phyloP scores from a whole-genome alignment of 306 rosid species.

The Rosa persica region DNA sequence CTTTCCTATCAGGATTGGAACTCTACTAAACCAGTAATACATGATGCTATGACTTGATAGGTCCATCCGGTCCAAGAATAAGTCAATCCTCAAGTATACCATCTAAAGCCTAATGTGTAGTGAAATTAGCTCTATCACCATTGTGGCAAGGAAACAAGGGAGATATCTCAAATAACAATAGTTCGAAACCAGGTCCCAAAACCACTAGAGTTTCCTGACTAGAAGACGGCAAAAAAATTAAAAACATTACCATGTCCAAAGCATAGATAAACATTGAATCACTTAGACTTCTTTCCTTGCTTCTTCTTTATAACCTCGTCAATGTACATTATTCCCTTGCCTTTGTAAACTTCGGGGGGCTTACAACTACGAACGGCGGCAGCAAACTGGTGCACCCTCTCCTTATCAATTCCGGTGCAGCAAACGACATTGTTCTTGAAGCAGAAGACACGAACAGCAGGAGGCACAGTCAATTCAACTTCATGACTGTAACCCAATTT shows the following conservation, averaged over 20 bases:
- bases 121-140: background rate
- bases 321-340: constrained; percentile 84
- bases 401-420: constrained; percentile 86
- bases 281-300: constrained; percentile 88
- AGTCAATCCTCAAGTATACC: background rate
- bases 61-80: background rate
- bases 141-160: background rate
- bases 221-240: background rate
- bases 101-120: background rate
- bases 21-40: background rate
- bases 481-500: constrained; percentile 93
- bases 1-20: background rate
- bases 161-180: background rate
- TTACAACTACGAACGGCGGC: constrained; percentile 76
- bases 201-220: background rate
- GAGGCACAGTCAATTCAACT: constrained; percentile 73
- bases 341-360: constrained; percentile 92
- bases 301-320: constrained; percentile 82
- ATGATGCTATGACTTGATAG: background rate
- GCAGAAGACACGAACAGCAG: constrained; percentile 85
- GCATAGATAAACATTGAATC: constrained; percentile 6
- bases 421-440: constrained; percentile 88
- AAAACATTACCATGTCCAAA: background rate
- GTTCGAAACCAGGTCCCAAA: background rate
- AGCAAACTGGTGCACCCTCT: constrained; percentile 86